Evolutionary conservation across 495 filamentous ascomycete species (phyloP).

Genomic region (Penicillium bialowiezense): DNA sequence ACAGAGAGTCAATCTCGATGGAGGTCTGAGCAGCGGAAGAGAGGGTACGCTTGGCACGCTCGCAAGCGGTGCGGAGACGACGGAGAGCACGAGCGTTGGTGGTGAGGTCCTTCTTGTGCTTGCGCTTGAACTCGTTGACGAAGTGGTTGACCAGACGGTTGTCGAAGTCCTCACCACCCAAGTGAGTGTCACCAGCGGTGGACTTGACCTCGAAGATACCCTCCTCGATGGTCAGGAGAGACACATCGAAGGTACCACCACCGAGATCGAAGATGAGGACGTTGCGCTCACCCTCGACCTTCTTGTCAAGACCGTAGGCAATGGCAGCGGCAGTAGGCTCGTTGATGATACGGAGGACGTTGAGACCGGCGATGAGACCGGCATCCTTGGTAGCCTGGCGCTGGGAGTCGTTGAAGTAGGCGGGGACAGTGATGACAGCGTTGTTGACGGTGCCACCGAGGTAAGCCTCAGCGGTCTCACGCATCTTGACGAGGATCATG

Average conservation of each 20-base stretch:
- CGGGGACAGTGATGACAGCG: conserved; percentile 93
- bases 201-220: conserved; percentile 99
- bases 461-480: conserved; percentile 88
- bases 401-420: conserved; percentile 98
- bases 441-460: conserved; percentile 90
- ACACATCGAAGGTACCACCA: conserved; percentile 99
- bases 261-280: conserved; percentile 99
- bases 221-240: conserved; percentile 96
- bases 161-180: conserved; percentile 99
- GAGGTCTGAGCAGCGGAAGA: conserved; percentile 96
- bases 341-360: conserved; percentile 95
- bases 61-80: conserved; percentile 96
- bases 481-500: conserved; percentile 88
- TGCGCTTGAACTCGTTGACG: conserved; percentile 87
- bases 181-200: conserved; percentile 97
- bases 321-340: conserved; percentile 95
- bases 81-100: conserved; percentile 94
- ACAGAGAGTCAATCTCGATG: conserved; percentile 98
- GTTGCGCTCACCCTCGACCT: conserved; percentile 94
- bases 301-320: conserved; percentile 97
- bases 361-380: conserved; percentile 90
- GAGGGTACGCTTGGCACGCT: conserved; percentile 98
- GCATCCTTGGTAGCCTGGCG: conserved; percentile 98
- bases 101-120: conserved; percentile 80
- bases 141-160: conserved; percentile 97